These are phyloP conservation scores for Juglanconis sp. DNA, from an alignment of 2,329 filamentous ascomycete genomes.

Conservation along the genomic window DNA sequence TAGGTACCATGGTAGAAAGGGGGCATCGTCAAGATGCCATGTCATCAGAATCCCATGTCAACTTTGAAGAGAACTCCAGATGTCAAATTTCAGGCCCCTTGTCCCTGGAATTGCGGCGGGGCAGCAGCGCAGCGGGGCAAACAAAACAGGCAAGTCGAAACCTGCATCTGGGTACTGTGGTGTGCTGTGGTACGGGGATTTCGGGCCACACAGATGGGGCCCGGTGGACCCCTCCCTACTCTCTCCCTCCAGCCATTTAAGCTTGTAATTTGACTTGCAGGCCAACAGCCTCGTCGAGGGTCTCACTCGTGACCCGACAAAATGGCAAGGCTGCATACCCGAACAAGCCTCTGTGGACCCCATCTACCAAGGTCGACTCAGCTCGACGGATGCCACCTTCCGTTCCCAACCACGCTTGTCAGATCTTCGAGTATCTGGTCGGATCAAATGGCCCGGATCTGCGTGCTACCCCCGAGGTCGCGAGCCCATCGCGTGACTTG, in stretches of 20 bases:
- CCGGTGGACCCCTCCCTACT: background rate
- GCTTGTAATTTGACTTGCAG: conserved; percentile 13
- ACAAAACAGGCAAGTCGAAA: background rate
- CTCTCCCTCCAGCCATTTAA: conserved; percentile 5
- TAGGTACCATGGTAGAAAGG: too few relatives aligned
- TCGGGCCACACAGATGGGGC: background rate
- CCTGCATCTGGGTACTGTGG: background rate
- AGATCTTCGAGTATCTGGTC: too few relatives aligned
- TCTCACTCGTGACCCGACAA: background rate
- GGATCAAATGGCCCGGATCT: background rate
- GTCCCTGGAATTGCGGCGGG: too few relatives aligned
- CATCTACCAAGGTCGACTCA: too few relatives aligned
- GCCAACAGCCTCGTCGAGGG: background rate
- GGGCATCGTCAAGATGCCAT: too few relatives aligned
- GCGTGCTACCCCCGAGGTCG: too few relatives aligned
- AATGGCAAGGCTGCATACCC: background rate
- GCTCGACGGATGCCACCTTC: background rate
- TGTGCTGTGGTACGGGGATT: background rate
- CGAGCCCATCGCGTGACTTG: too few relatives aligned
- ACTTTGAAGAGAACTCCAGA: too few relatives aligned
- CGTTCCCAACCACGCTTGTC: background rate
- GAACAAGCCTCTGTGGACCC: background rate
- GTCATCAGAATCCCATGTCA: too few relatives aligned
- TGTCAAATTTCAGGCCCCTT: too few relatives aligned
- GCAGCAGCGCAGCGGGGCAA: too few relatives aligned